Conservation (phyloP, 345 rosid species). For the Eucalyptus marginata region DNA sequence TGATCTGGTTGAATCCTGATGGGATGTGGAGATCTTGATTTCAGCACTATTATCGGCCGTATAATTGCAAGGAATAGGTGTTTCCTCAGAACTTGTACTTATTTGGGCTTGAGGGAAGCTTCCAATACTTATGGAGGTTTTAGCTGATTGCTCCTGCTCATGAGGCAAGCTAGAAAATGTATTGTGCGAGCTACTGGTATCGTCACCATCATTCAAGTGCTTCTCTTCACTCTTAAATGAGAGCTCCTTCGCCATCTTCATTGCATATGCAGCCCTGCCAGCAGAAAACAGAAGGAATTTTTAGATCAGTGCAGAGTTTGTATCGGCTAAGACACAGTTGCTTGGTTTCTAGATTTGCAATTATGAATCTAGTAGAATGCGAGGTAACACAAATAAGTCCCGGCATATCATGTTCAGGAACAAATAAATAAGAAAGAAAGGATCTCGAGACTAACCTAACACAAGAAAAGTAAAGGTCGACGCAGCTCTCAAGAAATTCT, state of each 20-base stretch:
- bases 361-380: neutral
- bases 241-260: slow-evolving; percentile 74
- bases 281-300: neutral
- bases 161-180: slow-evolving; percentile 77
- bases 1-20: slow-evolving; percentile 37
- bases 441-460: slow-evolving; percentile 55
- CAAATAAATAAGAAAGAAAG: slow-evolving; percentile 1
- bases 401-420: neutral
- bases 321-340: neutral
- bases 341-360: neutral
- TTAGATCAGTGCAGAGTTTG: neutral
- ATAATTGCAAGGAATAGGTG: slow-evolving; percentile 24
- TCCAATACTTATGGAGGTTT: slow-evolving; percentile 77
- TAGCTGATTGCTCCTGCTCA: slow-evolving; percentile 71
- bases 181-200: slow-evolving; percentile 65
- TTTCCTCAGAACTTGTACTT: slow-evolving; percentile 84
- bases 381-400: neutral
- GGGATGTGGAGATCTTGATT: slow-evolving; percentile 17
- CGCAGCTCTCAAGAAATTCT: slow-evolving; percentile 87
- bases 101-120: slow-evolving; percentile 85
- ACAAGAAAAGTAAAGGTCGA: slow-evolving; percentile 93
- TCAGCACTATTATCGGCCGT: slow-evolving; percentile 36
- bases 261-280: slow-evolving; percentile 84
- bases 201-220: slow-evolving; percentile 70
- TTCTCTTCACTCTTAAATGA: slow-evolving; percentile 72